A percentile compares a stretch with the other conserved stretches of the same genome.
These are phyloP conservation scores for Nemania abortiva DNA, from an alignment of 2,329 filamentous ascomycete species.

Conservation along the genomic window DNA sequence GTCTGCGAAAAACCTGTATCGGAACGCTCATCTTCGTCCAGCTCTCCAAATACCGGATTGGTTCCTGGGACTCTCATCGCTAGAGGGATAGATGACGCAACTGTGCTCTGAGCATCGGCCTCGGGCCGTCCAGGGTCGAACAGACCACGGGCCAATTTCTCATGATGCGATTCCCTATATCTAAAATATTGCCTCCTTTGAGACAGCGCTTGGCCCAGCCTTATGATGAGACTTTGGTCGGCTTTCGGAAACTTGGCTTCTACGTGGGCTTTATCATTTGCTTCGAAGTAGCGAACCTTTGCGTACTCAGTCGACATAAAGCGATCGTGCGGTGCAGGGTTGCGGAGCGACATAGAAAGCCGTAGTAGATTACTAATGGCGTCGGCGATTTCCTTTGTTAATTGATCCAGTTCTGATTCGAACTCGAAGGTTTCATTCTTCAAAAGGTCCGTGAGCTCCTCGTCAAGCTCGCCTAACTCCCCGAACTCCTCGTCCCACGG, in stretches of 20 bases:
- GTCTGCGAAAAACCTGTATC: slow-evolving; percentile 47
- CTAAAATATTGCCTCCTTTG: slow-evolving; percentile 53
- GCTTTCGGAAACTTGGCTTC: slow-evolving; percentile 49
- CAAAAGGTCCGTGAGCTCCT: slow-evolving; percentile 24
- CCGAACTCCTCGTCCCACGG: slow-evolving; percentile 31
- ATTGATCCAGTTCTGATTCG: slow-evolving; percentile 39
- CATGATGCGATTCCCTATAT: slow-evolving; percentile 54
- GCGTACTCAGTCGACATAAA: slow-evolving; percentile 39
- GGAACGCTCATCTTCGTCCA: slow-evolving; percentile 43
- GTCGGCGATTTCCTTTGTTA: slow-evolving; percentile 42
- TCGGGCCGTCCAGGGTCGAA: slow-evolving; percentile 39
- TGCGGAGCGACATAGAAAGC: slow-evolving; percentile 54
- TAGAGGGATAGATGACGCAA: slow-evolving; percentile 45
- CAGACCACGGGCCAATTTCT: slow-evolving; percentile 47
- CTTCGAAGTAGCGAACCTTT: slow-evolving; percentile 45
- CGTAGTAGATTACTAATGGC: slow-evolving; percentile 52
- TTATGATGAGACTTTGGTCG: slow-evolving; percentile 33
- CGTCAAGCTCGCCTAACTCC: slow-evolving; percentile 25
- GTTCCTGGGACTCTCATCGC: slow-evolving; percentile 34
- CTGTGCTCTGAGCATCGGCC: slow-evolving; percentile 34
- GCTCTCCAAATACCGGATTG: slow-evolving; percentile 1
- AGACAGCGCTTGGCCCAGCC: slow-evolving; percentile 53
- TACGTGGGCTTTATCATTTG: slow-evolving; percentile 50
- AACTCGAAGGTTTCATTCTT: slow-evolving; percentile 30
- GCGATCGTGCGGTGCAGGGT: slow-evolving; percentile 54